These are phyloP conservation scores for Daldinia vernicosa DNA, from an alignment of 495 filamentous ascomycete species.

Conservation along the genomic window DNA sequence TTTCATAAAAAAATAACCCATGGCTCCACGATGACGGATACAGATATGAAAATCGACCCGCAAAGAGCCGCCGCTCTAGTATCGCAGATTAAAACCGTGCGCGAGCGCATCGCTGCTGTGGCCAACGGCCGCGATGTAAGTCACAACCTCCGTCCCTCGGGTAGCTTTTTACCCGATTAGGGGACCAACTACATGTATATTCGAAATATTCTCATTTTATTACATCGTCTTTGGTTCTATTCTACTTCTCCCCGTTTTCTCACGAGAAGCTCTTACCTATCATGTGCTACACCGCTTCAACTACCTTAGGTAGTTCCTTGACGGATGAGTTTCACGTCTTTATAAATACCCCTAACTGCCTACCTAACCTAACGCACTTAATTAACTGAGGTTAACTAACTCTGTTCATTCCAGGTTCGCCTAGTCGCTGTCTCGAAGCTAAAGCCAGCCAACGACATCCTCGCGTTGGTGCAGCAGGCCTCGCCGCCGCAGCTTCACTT, in stretches of 20 bases:
- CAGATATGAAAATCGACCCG: conserved; percentile 63
- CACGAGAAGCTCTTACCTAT: not conserved
- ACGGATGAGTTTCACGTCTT: no score
- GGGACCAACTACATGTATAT: not conserved
- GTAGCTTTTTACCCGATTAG: not conserved
- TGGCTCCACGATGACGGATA: conserved; percentile 48
- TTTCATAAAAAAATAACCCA: conserved; percentile 8
- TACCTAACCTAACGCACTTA: no score
- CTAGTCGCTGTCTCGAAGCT: conserved; percentile 94
- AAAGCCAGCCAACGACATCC: conserved; percentile 88
- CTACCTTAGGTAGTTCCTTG: not conserved
- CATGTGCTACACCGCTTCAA: not conserved
- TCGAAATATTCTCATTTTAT: not conserved
- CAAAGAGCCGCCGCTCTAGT: conserved; percentile 58
- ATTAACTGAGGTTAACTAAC: not conserved
- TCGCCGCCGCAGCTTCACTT: conserved; percentile 76
- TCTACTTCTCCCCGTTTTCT: not conserved
- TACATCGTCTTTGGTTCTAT: not conserved
- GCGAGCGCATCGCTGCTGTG: conserved; percentile 55
- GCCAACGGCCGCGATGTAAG: conserved; percentile 58
- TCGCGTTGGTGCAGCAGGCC: conserved; percentile 73
- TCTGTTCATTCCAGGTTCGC: conserved; percentile 67
- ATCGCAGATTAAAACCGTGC: conserved; percentile 57
- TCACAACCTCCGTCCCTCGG: not conserved
- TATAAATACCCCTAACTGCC: no score